phyloP scores from a whole-genome alignment of 768 basidiomycete genomes.

The Neoboletus magnificus region DNA sequence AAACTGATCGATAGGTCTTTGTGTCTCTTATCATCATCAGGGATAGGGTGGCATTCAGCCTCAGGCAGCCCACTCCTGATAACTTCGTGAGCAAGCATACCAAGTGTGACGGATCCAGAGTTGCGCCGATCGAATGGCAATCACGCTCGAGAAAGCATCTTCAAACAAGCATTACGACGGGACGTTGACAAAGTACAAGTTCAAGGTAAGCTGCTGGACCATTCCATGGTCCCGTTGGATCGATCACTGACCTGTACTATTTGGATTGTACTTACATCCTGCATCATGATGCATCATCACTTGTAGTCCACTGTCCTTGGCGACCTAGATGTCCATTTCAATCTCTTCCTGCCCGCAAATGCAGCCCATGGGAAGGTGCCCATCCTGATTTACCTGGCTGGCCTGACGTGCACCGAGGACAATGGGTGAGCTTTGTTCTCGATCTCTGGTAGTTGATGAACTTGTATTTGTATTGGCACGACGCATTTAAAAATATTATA shows the following conservation, averaged over 20 bases:
- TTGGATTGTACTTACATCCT: background rate
- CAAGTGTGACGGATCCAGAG: background rate
- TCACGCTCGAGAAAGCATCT: conserved; percentile 62
- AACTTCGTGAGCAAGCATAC: background rate
- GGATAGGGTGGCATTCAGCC: background rate
- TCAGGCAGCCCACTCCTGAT: background rate
- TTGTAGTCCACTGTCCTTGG: conserved; percentile 67
- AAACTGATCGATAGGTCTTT: background rate
- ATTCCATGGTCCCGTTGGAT: background rate
- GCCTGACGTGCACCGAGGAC: conserved; percentile 88
- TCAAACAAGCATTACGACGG: conserved; percentile 81
- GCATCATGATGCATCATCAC: background rate
- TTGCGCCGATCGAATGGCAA: conserved; percentile 13
- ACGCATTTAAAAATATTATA: conserved; percentile 26
- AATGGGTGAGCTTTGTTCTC: conserved; percentile 60
- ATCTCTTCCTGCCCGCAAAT: conserved; percentile 79
- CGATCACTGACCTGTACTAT: background rate
- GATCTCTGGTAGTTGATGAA: background rate
- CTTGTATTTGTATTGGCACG: background rate
- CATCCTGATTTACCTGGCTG: conserved; percentile 84
- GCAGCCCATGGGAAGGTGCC: conserved; percentile 56
- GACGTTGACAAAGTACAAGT: conserved; percentile 80
- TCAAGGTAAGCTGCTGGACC: conserved; percentile 48
- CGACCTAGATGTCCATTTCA: conserved; percentile 72
- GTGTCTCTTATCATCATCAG: conserved; percentile 1